Percentiles rank a stretch among this genome's conserved stretches.
These are phyloP conservation scores for Naganishia cerealis DNA, from an alignment of 1,284 basidiomycete species.

Conservation along the genomic window DNA sequence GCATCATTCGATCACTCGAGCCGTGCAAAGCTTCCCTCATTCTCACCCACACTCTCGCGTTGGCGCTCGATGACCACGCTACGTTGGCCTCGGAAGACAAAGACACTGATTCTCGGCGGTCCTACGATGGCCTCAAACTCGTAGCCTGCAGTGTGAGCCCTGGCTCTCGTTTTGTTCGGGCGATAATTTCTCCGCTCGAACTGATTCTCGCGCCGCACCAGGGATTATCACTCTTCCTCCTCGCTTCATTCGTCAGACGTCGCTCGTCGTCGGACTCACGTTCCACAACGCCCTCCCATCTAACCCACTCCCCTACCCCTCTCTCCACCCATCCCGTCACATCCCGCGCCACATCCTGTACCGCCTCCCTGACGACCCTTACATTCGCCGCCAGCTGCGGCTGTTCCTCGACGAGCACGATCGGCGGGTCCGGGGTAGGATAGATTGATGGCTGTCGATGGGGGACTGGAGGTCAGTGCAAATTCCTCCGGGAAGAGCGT, in stretches of 20 bases:
- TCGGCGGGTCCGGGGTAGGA: conserved; percentile 61
- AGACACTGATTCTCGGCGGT: neutral
- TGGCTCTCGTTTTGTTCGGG: neutral
- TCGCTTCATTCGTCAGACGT: neutral
- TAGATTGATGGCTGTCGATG: conserved; percentile 73
- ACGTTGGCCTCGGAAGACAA: neutral
- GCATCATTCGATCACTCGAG: too few relatives aligned
- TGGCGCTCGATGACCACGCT: neutral
- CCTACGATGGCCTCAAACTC: neutral
- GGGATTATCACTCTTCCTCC: neutral
- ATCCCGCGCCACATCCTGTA: conserved; percentile 61
- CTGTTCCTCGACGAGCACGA: conserved; percentile 69
- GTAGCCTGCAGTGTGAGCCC: neutral
- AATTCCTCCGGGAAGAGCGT: neutral
- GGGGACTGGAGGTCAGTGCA: neutral
- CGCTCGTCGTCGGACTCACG: conserved; percentile 59
- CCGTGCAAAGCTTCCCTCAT: too few relatives aligned
- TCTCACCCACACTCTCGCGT: neutral
- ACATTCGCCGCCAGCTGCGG: conserved; percentile 72
- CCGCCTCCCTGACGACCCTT: conserved; percentile 63
- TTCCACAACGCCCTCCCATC: conserved; percentile 75
- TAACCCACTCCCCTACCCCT: conserved; percentile 74
- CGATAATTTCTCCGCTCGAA: neutral
- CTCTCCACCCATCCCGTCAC: conserved; percentile 67
- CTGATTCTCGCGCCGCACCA: neutral